Evolutionary conservation across 805 yeast genomes (phyloP).

Genomic region (Zygosaccharomyces kombuchaensis): DNA sequence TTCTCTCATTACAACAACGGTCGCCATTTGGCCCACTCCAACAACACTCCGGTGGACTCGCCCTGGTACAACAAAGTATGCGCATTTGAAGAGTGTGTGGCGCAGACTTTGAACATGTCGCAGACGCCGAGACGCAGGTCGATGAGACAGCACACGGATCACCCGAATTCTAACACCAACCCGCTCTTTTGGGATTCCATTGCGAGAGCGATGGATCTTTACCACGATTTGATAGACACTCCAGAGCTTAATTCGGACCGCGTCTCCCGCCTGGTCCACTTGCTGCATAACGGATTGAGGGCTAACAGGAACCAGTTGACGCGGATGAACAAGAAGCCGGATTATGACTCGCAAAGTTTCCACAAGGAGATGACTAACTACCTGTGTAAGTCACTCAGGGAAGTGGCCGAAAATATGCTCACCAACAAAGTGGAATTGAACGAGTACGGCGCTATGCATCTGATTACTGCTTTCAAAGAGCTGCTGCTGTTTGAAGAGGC

Average conservation of each 20-base stretch:
- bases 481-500: slow-evolving; percentile 59
- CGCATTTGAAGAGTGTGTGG: slow-evolving; percentile 50
- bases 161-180: slow-evolving; percentile 41
- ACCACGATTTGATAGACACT: slow-evolving; percentile 43
- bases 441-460: slow-evolving; percentile 53
- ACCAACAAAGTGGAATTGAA: slow-evolving; percentile 42
- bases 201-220: slow-evolving; percentile 46
- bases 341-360: slow-evolving; percentile 55
- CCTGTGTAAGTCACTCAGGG: slow-evolving; percentile 47
- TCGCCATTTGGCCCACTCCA: slow-evolving; percentile 17
- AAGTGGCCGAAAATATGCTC: slow-evolving; percentile 48
- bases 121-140: slow-evolving; percentile 34
- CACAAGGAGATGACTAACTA: slow-evolving; percentile 49
- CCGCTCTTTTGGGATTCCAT: slow-evolving; percentile 51
- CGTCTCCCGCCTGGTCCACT: slow-evolving; percentile 46
- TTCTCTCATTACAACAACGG: slow-evolving; percentile 12
- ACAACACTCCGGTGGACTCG: slow-evolving; percentile 30
- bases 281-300: slow-evolving; percentile 52
- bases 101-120: slow-evolving; percentile 35
- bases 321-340: slow-evolving; percentile 54
- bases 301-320: slow-evolving; percentile 52
- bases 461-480: slow-evolving; percentile 57
- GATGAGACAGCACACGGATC: slow-evolving; percentile 28
- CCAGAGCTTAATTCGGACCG: slow-evolving; percentile 46
- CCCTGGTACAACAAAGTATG: slow-evolving; percentile 49